A percentile compares a stretch with the other conserved stretches of the same genome.
Conservation (phyloP, 1,284 basidiomycete genomes). For the Cryptococcus hybrid region DNA sequence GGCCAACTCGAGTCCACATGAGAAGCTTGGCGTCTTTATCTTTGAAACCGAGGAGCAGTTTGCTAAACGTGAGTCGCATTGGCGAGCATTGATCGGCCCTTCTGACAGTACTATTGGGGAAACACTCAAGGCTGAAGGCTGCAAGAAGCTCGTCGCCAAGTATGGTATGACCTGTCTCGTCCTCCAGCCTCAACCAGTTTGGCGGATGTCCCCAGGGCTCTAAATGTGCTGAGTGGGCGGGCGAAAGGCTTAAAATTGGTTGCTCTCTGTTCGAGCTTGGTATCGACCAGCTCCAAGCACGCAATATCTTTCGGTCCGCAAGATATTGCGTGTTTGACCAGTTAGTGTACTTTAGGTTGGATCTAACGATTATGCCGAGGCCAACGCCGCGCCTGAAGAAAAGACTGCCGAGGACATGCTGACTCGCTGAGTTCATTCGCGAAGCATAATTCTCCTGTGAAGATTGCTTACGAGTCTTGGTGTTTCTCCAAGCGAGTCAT, state of each 20-base stretch:
- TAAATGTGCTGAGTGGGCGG: conserved; percentile 7
- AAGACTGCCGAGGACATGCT: conserved; percentile 17
- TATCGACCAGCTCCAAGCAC: conserved; percentile 12
- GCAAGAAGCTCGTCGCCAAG: conserved; percentile 5
- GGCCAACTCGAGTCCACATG: too few species aligned
- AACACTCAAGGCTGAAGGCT: conserved; percentile 7
- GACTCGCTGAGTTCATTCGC: conserved; percentile 17
- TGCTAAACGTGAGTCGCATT: too few species aligned
- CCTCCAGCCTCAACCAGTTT: conserved; percentile 17
- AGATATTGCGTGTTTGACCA: not conserved
- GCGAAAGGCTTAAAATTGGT: conserved; percentile 16
- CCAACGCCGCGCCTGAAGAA: conserved; percentile 3
- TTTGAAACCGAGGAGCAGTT: too few species aligned
- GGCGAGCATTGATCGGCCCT: not conserved
- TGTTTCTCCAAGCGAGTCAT: conserved; percentile 15
- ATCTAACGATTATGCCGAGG: conserved; percentile 18
- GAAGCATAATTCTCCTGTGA: not conserved
- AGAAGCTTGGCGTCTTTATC: too few species aligned
- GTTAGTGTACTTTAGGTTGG: conserved; percentile 16
- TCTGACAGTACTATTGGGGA: conserved; percentile 12
- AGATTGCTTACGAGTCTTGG: conserved; percentile 21
- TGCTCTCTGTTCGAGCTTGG: conserved; percentile 12
- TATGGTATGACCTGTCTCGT: conserved; percentile 9
- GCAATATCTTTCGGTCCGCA: not conserved
- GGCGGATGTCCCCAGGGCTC: conserved; percentile 10